Conservation (phyloP, 2,329 filamentous ascomycete species). For the Fusarium paranaense region DNA sequence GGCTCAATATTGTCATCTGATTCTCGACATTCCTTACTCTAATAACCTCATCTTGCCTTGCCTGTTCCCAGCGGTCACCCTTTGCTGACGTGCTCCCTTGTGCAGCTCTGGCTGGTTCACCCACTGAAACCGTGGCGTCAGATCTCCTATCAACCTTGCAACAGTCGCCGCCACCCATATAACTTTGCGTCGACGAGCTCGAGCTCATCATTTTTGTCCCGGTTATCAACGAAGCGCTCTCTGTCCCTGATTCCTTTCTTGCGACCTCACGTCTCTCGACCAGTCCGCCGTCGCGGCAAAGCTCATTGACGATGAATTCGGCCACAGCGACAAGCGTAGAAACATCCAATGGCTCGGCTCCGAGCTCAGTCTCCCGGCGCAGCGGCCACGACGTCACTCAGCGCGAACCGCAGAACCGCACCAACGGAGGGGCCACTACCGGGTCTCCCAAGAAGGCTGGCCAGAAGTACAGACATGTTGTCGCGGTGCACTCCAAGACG, state of each 20-base stretch:
- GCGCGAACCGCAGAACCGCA: conserved; percentile 35
- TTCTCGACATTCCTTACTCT: conserved; percentile 38
- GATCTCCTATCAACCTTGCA: conserved; percentile 34
- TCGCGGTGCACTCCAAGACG: conserved; percentile 80
- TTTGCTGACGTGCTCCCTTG: conserved; percentile 29
- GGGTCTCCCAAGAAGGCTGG: conserved; percentile 35
- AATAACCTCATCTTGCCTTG: conserved; percentile 21
- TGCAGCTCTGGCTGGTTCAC: conserved; percentile 28
- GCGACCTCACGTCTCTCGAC: conserved; percentile 1
- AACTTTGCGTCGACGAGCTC: conserved; percentile 31
- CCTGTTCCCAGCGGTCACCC: neutral
- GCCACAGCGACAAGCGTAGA: conserved; percentile 53
- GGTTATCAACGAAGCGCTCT: conserved; percentile 8
- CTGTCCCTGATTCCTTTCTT: neutral
- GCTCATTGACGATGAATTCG: conserved; percentile 52
- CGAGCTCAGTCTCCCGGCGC: conserved; percentile 42
- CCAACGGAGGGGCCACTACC: conserved; percentile 40
- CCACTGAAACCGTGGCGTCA: conserved; percentile 34
- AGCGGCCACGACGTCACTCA: conserved; percentile 44
- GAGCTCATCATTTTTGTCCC: conserved; percentile 14
- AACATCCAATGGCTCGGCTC: conserved; percentile 42
- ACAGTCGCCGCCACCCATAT: conserved; percentile 27
- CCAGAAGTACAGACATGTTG: conserved; percentile 88
- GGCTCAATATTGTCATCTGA: conserved; percentile 20
- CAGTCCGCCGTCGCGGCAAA: conserved; percentile 31